Percentiles rank a stretch among this genome's conserved stretches.
Evolutionary conservation across 2,329 filamentous ascomycete genomes (phyloP).

Genomic region (Diaporthe batatas): DNA sequence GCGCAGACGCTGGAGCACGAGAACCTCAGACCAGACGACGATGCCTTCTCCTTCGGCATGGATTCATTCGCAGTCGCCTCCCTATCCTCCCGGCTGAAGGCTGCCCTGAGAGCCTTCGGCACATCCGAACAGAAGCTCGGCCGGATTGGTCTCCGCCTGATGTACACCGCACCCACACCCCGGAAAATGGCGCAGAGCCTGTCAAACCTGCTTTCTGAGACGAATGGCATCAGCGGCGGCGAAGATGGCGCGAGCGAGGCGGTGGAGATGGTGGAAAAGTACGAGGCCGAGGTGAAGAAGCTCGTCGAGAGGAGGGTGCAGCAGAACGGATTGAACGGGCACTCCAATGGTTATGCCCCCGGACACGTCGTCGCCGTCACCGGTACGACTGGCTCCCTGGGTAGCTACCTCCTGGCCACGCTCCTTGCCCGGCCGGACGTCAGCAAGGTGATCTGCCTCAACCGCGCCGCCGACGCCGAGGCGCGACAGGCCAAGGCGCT

Average conservation of each 20-base stretch:
- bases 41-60: constrained; percentile 36
- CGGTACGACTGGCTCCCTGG: constrained; percentile 38
- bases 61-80: constrained; percentile 37
- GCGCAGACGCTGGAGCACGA: constrained; percentile 33
- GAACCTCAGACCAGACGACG: constrained; percentile 29
- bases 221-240: background rate
- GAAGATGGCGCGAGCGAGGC: background rate
- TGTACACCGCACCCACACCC: constrained; percentile 27
- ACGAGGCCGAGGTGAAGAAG: constrained; percentile 51
- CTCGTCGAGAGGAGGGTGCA: constrained; percentile 45
- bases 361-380: constrained; percentile 37
- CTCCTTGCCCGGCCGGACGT: constrained; percentile 35
- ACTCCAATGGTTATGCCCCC: constrained; percentile 10
- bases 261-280: constrained; percentile 36
- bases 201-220: constrained; percentile 12
- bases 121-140: constrained; percentile 24
- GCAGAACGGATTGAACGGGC: constrained; percentile 18
- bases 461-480: constrained; percentile 35
- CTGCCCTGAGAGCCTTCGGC: constrained; percentile 30
- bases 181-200: constrained; percentile 24
- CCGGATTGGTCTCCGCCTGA: constrained; percentile 19
- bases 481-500: constrained; percentile 30
- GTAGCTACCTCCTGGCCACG: constrained; percentile 38
- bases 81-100: constrained; percentile 35
- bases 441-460: constrained; percentile 38